These are phyloP conservation scores for Zasmidium citrigriseum DNA, from an alignment of 2,329 filamentous ascomycete species.

Conservation along the genomic window DNA sequence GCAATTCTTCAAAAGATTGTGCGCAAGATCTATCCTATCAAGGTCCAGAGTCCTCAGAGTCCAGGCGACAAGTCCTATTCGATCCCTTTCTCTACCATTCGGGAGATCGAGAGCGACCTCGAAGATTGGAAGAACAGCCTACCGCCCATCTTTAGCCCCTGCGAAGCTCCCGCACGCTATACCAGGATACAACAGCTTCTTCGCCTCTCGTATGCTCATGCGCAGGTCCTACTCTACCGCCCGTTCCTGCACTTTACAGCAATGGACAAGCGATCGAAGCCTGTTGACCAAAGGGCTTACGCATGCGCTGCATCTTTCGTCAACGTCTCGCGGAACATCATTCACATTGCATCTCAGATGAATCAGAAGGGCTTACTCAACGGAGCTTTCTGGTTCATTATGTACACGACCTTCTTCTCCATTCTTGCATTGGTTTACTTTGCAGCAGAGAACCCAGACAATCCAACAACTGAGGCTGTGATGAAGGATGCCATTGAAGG, in stretches of 20 bases:
- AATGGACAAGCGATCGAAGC: slow-evolving; percentile 51
- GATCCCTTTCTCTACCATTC: slow-evolving; percentile 64
- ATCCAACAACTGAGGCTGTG: slow-evolving; percentile 73
- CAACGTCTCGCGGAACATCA: slow-evolving; percentile 69
- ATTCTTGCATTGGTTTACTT: slow-evolving; percentile 79
- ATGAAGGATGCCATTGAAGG: slow-evolving; percentile 83
- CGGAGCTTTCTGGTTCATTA: slow-evolving; percentile 83
- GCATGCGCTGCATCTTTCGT: slow-evolving; percentile 70
- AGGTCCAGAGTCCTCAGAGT: slow-evolving; percentile 42
- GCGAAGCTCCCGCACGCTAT: slow-evolving; percentile 73
- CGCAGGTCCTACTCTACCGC: slow-evolving; percentile 79
- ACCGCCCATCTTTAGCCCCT: slow-evolving; percentile 76
- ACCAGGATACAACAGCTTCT: slow-evolving; percentile 69
- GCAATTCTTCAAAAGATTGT: slow-evolving; percentile 63
- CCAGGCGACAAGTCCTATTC: slow-evolving; percentile 59
- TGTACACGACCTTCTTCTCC: slow-evolving; percentile 81
- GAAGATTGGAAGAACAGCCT: slow-evolving; percentile 66
- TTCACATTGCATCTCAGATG: slow-evolving; percentile 79
- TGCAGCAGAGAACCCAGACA: slow-evolving; percentile 76
- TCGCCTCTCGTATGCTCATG: slow-evolving; percentile 77
- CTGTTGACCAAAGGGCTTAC: slow-evolving; percentile 74
- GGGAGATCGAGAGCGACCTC: slow-evolving; percentile 64
- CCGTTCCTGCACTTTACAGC: slow-evolving; percentile 85
- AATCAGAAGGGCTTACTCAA: slow-evolving; percentile 72
- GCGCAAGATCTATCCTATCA: slow-evolving; percentile 65